Conservation (phyloP, 208 protist species). For the Leishmania lainsoni region DNA sequence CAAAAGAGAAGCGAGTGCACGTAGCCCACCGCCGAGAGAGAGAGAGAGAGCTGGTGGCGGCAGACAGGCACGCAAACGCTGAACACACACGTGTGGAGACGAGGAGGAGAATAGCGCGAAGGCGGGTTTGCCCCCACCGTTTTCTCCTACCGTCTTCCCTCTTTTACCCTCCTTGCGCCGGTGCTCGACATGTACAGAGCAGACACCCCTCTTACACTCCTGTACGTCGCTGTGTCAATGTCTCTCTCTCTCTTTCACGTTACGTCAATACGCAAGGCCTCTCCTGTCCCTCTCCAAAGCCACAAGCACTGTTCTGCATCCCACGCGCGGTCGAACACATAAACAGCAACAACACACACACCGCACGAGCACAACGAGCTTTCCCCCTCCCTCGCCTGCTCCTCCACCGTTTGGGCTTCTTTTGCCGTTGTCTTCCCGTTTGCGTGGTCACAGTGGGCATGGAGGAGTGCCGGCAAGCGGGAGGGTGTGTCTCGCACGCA, state of each 20-base stretch:
- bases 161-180: background rate
- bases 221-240: background rate
- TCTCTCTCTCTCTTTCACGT: background rate
- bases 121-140: slow-evolving; percentile 29
- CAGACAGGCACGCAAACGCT: background rate
- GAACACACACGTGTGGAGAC: background rate
- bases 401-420: background rate
- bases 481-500: background rate
- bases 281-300: background rate
- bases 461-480: background rate
- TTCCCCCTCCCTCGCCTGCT: background rate
- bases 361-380: background rate
- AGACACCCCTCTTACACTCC: background rate
- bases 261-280: background rate
- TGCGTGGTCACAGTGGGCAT: background rate
- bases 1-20: background rate
- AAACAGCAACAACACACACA: background rate
- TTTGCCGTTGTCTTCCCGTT: background rate
- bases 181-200: background rate
- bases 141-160: slow-evolving; percentile 8
- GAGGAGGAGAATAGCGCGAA: slow-evolving; percentile 11
- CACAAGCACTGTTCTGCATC: background rate
- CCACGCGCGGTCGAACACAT: background rate
- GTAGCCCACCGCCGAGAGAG: background rate
- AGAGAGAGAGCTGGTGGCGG: background rate